Conservation (phyloP, 768 basidiomycete species). For the Lentinula detonsa region DNA sequence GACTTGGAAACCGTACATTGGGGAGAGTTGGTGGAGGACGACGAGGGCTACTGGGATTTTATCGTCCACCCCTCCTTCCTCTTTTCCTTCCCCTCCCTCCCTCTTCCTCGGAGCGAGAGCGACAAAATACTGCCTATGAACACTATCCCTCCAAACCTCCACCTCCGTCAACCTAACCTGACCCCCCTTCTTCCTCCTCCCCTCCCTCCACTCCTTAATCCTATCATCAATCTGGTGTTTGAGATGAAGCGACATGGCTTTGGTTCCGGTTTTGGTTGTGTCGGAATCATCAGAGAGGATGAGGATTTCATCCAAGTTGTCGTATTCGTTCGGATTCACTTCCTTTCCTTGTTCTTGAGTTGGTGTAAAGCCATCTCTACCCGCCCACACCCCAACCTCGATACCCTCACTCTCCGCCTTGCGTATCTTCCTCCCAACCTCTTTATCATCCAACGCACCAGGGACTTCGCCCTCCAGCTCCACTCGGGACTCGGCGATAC, state of each 20-base stretch:
- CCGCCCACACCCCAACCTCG: neutral
- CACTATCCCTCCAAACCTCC: neutral
- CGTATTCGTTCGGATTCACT: neutral
- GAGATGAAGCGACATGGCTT: neutral
- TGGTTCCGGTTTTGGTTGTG: too few relatives aligned
- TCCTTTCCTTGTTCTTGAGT: too few relatives aligned
- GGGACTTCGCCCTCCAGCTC: neutral
- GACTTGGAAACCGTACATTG: neutral
- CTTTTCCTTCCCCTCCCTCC: neutral
- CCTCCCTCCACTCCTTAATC: neutral
- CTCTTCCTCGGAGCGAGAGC: neutral
- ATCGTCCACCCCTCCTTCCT: neutral
- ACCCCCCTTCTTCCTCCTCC: neutral
- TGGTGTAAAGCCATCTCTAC: too few relatives aligned
- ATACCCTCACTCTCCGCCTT: neutral
- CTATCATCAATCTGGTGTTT: neutral
- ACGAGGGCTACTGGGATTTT: neutral
- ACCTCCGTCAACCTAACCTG: conserved; percentile 5
- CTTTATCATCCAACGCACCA: neutral
- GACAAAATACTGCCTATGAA: conserved; percentile 1
- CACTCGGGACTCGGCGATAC: neutral
- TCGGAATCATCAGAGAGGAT: too few relatives aligned
- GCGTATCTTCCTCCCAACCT: neutral
- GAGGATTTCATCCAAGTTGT: neutral
- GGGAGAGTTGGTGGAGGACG: conserved; percentile 5